These are phyloP conservation scores for Begonia masoniana DNA, from an alignment of 306 rosid species.

Conservation along the genomic window DNA sequence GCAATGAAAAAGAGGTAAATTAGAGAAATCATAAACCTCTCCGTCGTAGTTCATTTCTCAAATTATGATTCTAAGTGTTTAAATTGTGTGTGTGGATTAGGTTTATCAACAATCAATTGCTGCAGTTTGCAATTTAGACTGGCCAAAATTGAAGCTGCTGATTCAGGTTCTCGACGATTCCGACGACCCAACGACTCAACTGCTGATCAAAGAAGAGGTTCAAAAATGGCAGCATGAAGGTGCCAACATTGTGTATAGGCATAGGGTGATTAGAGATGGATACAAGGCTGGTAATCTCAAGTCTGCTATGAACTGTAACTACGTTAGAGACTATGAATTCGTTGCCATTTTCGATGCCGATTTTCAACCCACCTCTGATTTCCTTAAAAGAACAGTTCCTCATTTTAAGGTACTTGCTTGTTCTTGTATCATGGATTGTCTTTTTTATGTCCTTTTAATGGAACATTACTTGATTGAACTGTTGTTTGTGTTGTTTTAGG, in stretches of 20 bases:
- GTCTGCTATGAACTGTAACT: constrained; percentile 67
- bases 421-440: neutral
- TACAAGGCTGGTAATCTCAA: constrained; percentile 76
- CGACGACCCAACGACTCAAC: constrained; percentile 50
- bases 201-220: constrained; percentile 56
- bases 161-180: constrained; percentile 73
- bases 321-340: constrained; percentile 49
- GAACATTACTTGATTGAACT: constrained; percentile 3
- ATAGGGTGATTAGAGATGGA: constrained; percentile 51
- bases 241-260: constrained; percentile 46
- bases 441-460: neutral
- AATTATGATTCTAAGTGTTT: neutral
- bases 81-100: constrained; percentile 14
- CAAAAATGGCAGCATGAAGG: constrained; percentile 53
- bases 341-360: constrained; percentile 75
- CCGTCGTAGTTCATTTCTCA: neutral
- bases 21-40: neutral
- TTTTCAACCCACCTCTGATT: constrained; percentile 59
- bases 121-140: constrained; percentile 60
- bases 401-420: constrained; percentile 43
- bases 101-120: constrained; percentile 69
- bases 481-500: constrained; percentile 18
- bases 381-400: constrained; percentile 52
- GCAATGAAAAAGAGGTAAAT: constrained; percentile 68
- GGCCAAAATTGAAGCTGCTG: constrained; percentile 53